A percentile compares a stretch with the other conserved stretches of the same genome.
These are phyloP conservation scores for Lactifluus volemus DNA, from an alignment of 768 basidiomycete species.

Conservation along the genomic window DNA sequence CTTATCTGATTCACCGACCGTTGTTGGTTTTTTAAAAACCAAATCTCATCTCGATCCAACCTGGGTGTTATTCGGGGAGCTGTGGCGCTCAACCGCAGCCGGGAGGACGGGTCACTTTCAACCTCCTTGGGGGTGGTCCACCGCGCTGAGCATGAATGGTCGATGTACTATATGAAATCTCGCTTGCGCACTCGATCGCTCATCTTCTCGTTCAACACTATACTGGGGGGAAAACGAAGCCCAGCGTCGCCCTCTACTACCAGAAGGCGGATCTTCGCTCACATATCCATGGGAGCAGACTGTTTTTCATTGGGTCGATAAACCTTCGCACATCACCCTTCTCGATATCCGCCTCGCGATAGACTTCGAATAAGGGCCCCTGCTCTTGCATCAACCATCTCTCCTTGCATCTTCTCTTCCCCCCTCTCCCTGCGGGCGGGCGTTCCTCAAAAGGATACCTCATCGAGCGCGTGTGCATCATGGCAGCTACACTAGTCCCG, in stretches of 20 bases:
- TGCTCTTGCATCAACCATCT: background rate
- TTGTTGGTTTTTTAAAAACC: background rate
- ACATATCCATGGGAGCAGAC: constrained; percentile 4
- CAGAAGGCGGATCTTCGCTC: constrained; percentile 8
- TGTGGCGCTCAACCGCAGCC: constrained; percentile 1
- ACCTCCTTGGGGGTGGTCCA: background rate
- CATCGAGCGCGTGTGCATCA: background rate
- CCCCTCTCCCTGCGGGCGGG: background rate
- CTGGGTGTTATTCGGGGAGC: constrained; percentile 7
- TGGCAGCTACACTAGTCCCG: background rate
- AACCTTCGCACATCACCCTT: constrained; percentile 1
- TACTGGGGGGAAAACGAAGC: background rate
- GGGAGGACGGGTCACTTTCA: constrained; percentile 5
- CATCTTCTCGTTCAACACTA: constrained; percentile 7
- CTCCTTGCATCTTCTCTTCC: background rate
- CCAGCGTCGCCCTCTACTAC: background rate
- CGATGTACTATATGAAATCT: background rate
- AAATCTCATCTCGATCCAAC: background rate
- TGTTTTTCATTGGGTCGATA: constrained; percentile 14
- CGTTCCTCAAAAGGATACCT: background rate
- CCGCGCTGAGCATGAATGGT: background rate
- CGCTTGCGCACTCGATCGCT: constrained; percentile 1
- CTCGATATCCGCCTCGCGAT: constrained; percentile 4
- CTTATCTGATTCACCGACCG: constrained; percentile 9
- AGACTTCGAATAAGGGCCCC: background rate